These are phyloP conservation scores for Trametes polyzona DNA, from an alignment of 1,284 basidiomycete genomes.

Conservation along the genomic window DNA sequence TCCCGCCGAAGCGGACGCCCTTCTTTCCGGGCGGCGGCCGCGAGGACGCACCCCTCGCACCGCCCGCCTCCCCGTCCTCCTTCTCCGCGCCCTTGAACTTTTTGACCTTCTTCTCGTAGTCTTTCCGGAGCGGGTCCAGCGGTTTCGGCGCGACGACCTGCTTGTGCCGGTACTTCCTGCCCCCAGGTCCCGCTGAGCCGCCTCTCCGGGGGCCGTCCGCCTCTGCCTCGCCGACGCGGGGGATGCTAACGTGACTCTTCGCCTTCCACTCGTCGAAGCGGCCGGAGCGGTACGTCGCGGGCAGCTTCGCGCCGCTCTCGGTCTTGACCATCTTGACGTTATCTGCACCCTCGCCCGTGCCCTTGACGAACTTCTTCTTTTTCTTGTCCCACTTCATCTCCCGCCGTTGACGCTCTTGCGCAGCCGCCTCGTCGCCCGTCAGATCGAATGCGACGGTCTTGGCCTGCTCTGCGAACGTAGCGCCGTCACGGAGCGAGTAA, in stretches of 20 bases:
- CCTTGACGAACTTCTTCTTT: slow-evolving; percentile 93
- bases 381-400: slow-evolving; percentile 91
- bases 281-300: slow-evolving; percentile 91
- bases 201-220: slow-evolving; percentile 42
- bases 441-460: slow-evolving; percentile 84
- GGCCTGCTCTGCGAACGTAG: slow-evolving; percentile 87
- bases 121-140: slow-evolving; percentile 66
- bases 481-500: slow-evolving; percentile 86
- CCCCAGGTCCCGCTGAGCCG: slow-evolving; percentile 41
- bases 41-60: slow-evolving; percentile 25
- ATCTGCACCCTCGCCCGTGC: slow-evolving; percentile 84
- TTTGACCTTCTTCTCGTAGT: slow-evolving; percentile 74
- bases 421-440: slow-evolving; percentile 74
- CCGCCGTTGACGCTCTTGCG: slow-evolving; percentile 65
- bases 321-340: slow-evolving; percentile 95
- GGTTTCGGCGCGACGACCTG: slow-evolving; percentile 66
- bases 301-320: slow-evolving; percentile 92
- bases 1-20: slow-evolving; percentile 57
- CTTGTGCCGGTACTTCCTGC: slow-evolving; percentile 71
- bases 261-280: slow-evolving; percentile 96
- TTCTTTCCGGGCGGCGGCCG: slow-evolving; percentile 29
- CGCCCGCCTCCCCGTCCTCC: slow-evolving; percentile 30
- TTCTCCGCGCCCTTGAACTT: slow-evolving; percentile 59
- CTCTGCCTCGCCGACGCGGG: slow-evolving; percentile 83
- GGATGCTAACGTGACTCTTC: slow-evolving; percentile 72